These are phyloP conservation scores for Ajuga chamaepitys DNA, from an alignment of 257 asterid genomes.

Conservation along the genomic window DNA sequence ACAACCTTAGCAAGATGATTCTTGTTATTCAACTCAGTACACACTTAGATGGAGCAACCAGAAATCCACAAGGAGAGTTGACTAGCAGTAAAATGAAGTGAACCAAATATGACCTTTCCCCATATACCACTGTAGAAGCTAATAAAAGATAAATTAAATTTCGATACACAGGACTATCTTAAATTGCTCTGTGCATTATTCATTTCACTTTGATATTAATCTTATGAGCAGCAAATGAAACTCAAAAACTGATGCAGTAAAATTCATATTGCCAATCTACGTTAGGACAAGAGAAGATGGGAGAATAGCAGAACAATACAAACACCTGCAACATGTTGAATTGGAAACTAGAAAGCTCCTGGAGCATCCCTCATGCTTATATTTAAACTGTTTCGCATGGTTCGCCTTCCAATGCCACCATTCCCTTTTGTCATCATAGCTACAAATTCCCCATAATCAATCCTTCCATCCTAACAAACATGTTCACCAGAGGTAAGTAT, in stretches of 20 bases:
- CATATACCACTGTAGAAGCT: background rate
- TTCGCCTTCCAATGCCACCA: slow-evolving; percentile 52
- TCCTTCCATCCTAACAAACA: slow-evolving; percentile 45
- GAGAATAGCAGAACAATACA: background rate
- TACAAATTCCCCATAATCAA: slow-evolving; percentile 55
- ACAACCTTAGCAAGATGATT: background rate
- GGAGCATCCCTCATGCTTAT: slow-evolving; percentile 57
- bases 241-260: background rate
- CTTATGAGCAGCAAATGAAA: background rate
- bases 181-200: background rate
- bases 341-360: slow-evolving; percentile 22
- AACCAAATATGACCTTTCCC: background rate
- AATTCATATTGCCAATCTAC: background rate
- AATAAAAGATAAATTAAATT: background rate
- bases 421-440: slow-evolving; percentile 69
- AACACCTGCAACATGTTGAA: slow-evolving; percentile 20
- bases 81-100: background rate
- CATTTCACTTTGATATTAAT: background rate
- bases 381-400: slow-evolving; percentile 56
- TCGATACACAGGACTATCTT: background rate
- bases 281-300: background rate
- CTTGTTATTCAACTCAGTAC: background rate
- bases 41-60: background rate
- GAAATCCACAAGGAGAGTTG: background rate
- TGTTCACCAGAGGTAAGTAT: slow-evolving; percentile 9